Percentiles rank a stretch among this genome's conserved stretches.
Conservation (phyloP, 2,329 filamentous ascomycete genomes). For the Plectosphaerella plurivora region DNA sequence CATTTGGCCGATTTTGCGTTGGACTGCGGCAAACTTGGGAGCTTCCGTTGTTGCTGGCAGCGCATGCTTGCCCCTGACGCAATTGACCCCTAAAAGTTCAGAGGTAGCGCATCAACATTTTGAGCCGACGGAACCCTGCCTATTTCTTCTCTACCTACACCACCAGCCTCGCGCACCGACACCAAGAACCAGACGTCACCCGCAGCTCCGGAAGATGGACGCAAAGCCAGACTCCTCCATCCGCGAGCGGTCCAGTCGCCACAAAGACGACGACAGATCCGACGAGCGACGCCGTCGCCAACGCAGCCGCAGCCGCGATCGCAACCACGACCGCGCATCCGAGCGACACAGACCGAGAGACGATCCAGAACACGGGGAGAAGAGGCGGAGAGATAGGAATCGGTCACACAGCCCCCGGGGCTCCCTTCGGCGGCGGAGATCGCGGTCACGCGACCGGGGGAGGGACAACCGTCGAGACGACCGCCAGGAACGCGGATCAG, state of each 20-base stretch:
- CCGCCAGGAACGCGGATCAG: conserved; percentile 13
- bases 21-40: too few relatives aligned
- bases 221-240: conserved; percentile 7
- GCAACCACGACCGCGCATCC: conserved; percentile 3
- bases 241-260: conserved; percentile 3
- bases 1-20: too few relatives aligned
- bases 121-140: too few relatives aligned
- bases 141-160: too few relatives aligned
- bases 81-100: too few relatives aligned
- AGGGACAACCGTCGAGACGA: conserved; percentile 12
- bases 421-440: conserved; percentile 6
- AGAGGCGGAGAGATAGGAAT: conserved; percentile 3
- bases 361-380: conserved; percentile 2
- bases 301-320: conserved; percentile 8
- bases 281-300: conserved; percentile 4
- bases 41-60: too few relatives aligned
- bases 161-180: too few relatives aligned
- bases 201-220: conserved; percentile 3
- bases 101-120: too few relatives aligned
- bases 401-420: conserved; percentile 9
- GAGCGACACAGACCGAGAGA: conserved; percentile 5
- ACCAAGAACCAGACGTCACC: too few relatives aligned
- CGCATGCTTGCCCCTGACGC: too few relatives aligned
- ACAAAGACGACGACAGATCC: conserved; percentile 3
- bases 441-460: conserved; percentile 15